Evolutionary conservation across 139 green algal genomes (phyloP).

Genomic region (Coelastrella sp.): DNA sequence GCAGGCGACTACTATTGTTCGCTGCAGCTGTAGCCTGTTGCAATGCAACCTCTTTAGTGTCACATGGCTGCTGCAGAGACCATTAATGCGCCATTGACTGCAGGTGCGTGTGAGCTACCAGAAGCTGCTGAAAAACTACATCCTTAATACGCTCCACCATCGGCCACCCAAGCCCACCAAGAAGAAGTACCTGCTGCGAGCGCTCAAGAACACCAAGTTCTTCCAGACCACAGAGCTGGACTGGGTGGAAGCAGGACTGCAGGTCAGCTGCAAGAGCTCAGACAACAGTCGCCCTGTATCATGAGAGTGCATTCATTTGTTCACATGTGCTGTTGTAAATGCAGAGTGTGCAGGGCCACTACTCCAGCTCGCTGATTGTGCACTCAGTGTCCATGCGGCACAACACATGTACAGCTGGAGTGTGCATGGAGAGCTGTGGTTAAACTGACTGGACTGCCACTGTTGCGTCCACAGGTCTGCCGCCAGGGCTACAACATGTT

Average conservation of each 20-base stretch:
- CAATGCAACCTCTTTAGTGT: no score
- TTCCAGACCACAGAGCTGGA: slow-evolving; percentile 99
- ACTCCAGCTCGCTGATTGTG: no score
- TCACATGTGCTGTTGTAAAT: no score
- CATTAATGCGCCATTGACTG: no score
- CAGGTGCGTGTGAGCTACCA: slow-evolving; percentile 99
- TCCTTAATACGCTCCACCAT: slow-evolving; percentile 97
- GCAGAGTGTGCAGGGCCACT: no score
- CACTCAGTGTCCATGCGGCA: no score
- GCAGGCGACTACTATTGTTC: no score
- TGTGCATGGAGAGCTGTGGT: neutral
- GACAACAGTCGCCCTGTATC: no score
- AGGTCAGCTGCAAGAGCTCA: slow-evolving; percentile 55
- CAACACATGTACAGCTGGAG: no score
- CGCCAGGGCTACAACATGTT: slow-evolving; percentile 99
- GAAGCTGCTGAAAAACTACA: slow-evolving; percentile 99
- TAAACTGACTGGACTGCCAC: neutral
- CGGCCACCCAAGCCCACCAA: slow-evolving; percentile 92
- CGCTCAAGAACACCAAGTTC: slow-evolving; percentile 98
- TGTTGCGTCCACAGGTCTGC: slow-evolving; percentile 87
- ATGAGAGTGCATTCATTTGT: no score
- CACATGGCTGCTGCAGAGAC: no score
- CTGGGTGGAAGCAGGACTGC: slow-evolving; percentile 99
- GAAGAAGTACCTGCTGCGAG: slow-evolving; percentile 95
- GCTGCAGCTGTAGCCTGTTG: no score